These are phyloP conservation scores for Penicillium hesseltinei DNA, from an alignment of 2,329 filamentous ascomycete genomes.

Conservation along the genomic window DNA sequence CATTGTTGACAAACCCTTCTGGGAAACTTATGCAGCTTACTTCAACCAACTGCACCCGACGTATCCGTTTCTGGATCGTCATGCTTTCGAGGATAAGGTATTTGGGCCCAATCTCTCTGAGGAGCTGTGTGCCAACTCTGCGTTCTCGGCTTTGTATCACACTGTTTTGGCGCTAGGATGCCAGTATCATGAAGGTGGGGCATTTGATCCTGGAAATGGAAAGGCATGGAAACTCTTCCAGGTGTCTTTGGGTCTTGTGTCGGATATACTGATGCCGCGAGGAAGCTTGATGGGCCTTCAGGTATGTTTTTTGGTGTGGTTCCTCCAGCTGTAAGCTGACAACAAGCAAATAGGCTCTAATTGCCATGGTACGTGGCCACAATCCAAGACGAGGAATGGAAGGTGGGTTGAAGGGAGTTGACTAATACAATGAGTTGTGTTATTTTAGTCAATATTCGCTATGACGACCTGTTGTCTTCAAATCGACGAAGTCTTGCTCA, in stretches of 20 bases:
- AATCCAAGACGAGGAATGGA: too few species aligned
- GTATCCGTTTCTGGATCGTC: conserved; percentile 43
- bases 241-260: conserved; percentile 36
- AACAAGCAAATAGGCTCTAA: background rate
- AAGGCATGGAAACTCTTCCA: conserved; percentile 43
- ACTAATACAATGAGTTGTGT: background rate
- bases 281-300: conserved; percentile 24
- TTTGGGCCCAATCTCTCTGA: conserved; percentile 26
- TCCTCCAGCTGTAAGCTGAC: background rate
- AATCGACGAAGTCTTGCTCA: conserved; percentile 33
- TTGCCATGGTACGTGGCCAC: background rate
- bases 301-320: background rate
- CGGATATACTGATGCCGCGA: conserved; percentile 32
- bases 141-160: conserved; percentile 43
- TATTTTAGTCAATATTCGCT: conserved; percentile 37
- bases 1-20: background rate
- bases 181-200: conserved; percentile 36
- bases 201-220: conserved; percentile 42
- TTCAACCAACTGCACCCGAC: conserved; percentile 42
- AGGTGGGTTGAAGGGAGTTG: background rate
- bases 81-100: conserved; percentile 36
- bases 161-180: conserved; percentile 40
- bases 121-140: conserved; percentile 27
- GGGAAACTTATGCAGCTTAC: conserved; percentile 30
- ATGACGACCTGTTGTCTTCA: conserved; percentile 36